Evolutionary conservation across 768 basidiomycete genomes (phyloP), one percentile per base, ranked within the genome.

Genomic region (Royoungia palumana): DNA sequence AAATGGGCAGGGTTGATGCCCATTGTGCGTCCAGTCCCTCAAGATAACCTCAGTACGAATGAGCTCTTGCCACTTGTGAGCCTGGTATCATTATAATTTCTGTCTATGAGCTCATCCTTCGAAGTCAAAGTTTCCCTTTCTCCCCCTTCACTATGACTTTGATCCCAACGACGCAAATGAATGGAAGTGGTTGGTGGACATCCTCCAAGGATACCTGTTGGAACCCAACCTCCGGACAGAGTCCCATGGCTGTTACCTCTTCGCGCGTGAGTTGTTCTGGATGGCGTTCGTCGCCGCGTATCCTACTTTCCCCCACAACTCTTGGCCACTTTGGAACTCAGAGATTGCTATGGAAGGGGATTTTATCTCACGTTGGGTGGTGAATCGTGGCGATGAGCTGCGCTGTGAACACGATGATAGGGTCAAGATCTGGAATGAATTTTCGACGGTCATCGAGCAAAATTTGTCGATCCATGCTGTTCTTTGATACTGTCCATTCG

Each of bases 181-280:
- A 17, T 45, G 32, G 44, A 6, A 12, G 22, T 12, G n/a, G 6
- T 16, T 53, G 20, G 37, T 43, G 1, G 40, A 35, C 5, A 38
- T 25, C 2, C 40, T 53, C 4, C 4, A 53, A 28, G 5, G 5
- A 24, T 2, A n/a, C 32, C 48, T 41, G 47, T 22, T 51, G 25
- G 28, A 34, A 14, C 24, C 39, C 13, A n/a, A 32, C 34, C n/a
- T 53, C 9, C 14, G 41, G 12, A 39, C 24, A 6, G 16, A n/a
- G 0, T 19, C 19, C 6, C n/a, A n/a, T 7, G 35, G 19, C 1
- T 34, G 4, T 30, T 44, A 32, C 35, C 3, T 35, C 13, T 36
- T 50, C 25, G 22, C 28, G 25, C 22, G 21, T 3, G 49, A 54
- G 19, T 16, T 46, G 8, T 54, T 54, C 16, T 54, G 49, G 53